Evolutionary conservation across 2,329 filamentous ascomycete species (phyloP).

Genomic region (Fusarium buxicola): DNA sequence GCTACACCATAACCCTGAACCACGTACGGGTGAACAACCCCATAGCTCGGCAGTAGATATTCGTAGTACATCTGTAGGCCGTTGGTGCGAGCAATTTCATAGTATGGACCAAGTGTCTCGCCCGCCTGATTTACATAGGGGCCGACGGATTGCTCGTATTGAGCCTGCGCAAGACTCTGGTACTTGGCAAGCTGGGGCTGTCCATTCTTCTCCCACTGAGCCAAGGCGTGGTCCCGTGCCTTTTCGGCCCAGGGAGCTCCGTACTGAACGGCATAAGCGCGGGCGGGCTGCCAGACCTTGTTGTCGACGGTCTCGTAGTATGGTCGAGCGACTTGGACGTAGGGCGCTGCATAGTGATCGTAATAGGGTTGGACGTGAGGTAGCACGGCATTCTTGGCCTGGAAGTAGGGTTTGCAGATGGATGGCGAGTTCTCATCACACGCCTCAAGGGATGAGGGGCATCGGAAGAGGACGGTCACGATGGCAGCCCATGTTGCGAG

Average conservation of each 20-base stretch:
- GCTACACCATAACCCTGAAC: conserved; percentile 74
- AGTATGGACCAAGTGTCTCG: conserved; percentile 75
- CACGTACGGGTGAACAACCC: conserved; percentile 78
- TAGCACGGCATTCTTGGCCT: conserved; percentile 69
- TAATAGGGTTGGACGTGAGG: conserved; percentile 91
- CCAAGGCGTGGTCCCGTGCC: conserved; percentile 72
- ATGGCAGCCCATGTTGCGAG: conserved; percentile 88
- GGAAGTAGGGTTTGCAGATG: conserved; percentile 86
- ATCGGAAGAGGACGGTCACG: conserved; percentile 83
- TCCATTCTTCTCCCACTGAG: conserved; percentile 83
- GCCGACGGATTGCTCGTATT: conserved; percentile 78
- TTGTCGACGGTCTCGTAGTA: conserved; percentile 76
- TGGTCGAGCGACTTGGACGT: conserved; percentile 80
- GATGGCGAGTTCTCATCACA: conserved; percentile 77
- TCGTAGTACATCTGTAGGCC: conserved; percentile 76
- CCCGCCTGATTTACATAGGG: conserved; percentile 77
- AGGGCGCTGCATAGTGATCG: conserved; percentile 82
- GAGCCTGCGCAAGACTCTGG: conserved; percentile 67
- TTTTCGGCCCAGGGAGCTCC: conserved; percentile 78
- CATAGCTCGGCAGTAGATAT: conserved; percentile 80
- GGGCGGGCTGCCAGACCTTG: conserved; percentile 75
- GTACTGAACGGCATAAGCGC: conserved; percentile 75
- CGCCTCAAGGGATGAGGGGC: conserved; percentile 75
- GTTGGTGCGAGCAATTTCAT: conserved; percentile 71
- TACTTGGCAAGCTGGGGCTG: conserved; percentile 79